Conservation (phyloP, 164 flowering plant genomes). For the Umbilicus rupestris region DNA sequence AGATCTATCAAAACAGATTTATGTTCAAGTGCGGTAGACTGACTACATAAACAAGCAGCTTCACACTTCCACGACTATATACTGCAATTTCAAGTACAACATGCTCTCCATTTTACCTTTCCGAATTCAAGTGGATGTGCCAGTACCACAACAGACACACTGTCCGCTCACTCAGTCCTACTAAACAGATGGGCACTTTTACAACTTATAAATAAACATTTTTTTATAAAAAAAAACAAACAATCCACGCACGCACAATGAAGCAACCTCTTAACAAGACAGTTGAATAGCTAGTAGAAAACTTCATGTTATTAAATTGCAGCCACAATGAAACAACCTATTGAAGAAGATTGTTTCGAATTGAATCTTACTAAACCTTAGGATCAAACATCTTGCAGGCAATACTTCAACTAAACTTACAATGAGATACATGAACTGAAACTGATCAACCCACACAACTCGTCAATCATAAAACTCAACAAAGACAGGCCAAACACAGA, state of each 20-base stretch:
- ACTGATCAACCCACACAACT: no score
- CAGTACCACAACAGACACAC: background rate
- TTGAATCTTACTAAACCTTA: background rate
- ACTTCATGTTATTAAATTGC: no score
- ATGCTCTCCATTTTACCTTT: background rate
- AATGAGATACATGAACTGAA: background rate
- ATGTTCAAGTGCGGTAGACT: background rate
- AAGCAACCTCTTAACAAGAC: no score
- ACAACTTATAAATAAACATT: no score
- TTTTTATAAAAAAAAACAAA: no score
- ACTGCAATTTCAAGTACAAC: background rate
- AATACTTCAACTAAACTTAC: background rate
- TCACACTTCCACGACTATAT: background rate
- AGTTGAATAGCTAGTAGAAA: no score
- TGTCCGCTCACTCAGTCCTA: no score
- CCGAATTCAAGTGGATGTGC: background rate
- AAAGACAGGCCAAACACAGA: no score
- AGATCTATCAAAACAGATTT: conserved; percentile 30
- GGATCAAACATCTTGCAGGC: background rate
- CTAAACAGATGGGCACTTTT: no score
- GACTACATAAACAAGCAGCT: background rate
- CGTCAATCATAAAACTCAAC: no score
- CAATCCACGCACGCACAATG: no score
- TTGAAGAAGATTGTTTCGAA: background rate
- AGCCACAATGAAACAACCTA: no score